Evolutionary conservation across 2,329 filamentous ascomycete genomes (phyloP), one percentile per base, ranked within the genome.

Genomic region (Penicillium carneum): DNA sequence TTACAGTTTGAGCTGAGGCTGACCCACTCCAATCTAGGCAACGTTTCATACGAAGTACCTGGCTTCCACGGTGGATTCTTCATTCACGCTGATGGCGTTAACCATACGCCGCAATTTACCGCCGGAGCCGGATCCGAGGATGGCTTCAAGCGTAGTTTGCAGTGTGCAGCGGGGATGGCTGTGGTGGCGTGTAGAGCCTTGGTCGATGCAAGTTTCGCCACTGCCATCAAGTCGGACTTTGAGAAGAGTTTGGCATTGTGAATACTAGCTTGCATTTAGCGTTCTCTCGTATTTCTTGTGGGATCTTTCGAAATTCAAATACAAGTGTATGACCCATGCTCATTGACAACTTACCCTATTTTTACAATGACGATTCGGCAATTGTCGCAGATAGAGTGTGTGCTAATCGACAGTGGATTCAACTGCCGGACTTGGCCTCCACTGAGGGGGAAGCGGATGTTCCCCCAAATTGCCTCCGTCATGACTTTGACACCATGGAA

Each of bases 41-140:
- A 67, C 26, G 65, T 65, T 3, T 67, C 61, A 4, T 65, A 65
- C 16, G 65, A 65, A 49, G 58, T 67, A 14, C 65, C 65, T 14
- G 61, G 65, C 12, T 67, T 67, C 61, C 65, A 67, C 20, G 65
- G 63, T n/a, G 59, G 65, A 26, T 67, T 67, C 34, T 67, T 64
- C 23, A 65, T 67, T 26, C 45, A 57, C 0, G 43, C 63, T 0
- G 63, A 67, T 31, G 65, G 63, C 2, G 65, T 65, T 3, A 67
- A 67, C 14, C 63, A 67, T 12, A 65, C 65, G 0, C 63, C 65
- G 2, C 57, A 65, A 6, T 67, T 67, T 43, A 65, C 63, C 10
- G 59, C 65, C 11, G 63, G 61, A 7, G 65, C 63, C 4, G 65
- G 65, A 0, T 63, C 61, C 0, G 48, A 65, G 3, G 63, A 67